These are phyloP conservation scores for Rhizopus arrhizus DNA, from an alignment of 371 early-diverging fungal species.

Conservation along the genomic window DNA sequence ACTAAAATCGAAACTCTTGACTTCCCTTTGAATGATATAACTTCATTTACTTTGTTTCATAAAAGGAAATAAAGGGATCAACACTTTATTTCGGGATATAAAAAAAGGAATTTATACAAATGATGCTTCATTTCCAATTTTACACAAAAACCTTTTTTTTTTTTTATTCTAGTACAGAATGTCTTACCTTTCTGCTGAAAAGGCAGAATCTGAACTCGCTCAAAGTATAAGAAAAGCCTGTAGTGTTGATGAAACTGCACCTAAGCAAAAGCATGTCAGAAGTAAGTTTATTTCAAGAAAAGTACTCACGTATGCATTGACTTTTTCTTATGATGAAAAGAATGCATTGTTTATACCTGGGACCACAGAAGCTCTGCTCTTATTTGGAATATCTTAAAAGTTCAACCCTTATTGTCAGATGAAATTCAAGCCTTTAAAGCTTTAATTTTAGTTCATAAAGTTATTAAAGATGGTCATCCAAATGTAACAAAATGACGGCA, in stretches of 20 bases:
- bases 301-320: neutral
- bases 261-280: conserved; percentile 97
- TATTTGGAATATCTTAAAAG: conserved; percentile 86
- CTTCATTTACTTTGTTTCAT: too few relatives aligned
- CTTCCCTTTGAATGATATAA: too few relatives aligned
- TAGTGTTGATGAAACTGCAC: conserved; percentile 87
- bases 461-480: conserved; percentile 92
- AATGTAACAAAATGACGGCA: conserved; percentile 47
- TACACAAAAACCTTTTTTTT: neutral
- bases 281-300: conserved; percentile 49
- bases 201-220: conserved; percentile 86
- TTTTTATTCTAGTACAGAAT: conserved; percentile 21
- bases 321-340: conserved; percentile 31
- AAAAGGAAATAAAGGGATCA: too few relatives aligned
- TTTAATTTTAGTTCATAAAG: conserved; percentile 92
- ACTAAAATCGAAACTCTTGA: too few relatives aligned
- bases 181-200: conserved; percentile 62
- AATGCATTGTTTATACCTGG: conserved; percentile 93
- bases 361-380: conserved; percentile 86
- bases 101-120: too few relatives aligned
- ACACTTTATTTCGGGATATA: too few relatives aligned
- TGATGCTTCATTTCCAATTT: neutral
- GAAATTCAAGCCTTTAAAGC: conserved; percentile 96
- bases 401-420: conserved; percentile 85
- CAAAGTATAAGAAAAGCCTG: conserved; percentile 91